Conservation (phyloP, 306 rosid species). For the Citrullus mucosospermus region DNA sequence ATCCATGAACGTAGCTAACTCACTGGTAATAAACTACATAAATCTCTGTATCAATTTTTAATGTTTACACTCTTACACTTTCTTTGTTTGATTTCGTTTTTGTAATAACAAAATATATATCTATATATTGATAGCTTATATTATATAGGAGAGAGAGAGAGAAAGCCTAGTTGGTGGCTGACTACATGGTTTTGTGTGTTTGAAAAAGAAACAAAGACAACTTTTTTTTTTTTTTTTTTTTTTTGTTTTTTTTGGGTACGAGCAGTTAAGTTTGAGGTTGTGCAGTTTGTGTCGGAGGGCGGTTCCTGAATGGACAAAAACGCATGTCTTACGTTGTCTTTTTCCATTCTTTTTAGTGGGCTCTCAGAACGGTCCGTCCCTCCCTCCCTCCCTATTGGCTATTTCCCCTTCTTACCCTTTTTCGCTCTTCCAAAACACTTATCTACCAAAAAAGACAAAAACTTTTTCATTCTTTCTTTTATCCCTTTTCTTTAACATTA, state of each 20-base stretch:
- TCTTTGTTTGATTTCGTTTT: no score
- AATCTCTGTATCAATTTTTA: no score
- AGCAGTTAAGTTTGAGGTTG: background rate
- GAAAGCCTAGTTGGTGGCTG: no score
- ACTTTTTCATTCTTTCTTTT: background rate
- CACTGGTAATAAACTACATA: no score
- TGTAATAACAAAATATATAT: no score
- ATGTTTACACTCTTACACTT: no score
- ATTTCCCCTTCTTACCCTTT: background rate
- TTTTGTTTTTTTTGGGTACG: background rate
- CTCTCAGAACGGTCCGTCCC: background rate
- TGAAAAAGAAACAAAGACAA: background rate
- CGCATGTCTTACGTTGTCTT: constrained; percentile 5
- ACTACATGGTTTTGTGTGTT: constrained; percentile 1
- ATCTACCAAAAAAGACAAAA: background rate
- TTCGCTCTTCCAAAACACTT: background rate
- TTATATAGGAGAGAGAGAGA: background rate
- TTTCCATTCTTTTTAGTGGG: background rate
- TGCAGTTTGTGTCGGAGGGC: constrained; percentile 8
- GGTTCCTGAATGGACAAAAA: constrained; percentile 7
- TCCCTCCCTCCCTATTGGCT: background rate
- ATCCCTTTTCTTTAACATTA: background rate
- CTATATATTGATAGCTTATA: no score
- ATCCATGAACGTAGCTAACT: no score
- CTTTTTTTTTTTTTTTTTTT: background rate